A percentile compares a stretch with the other conserved stretches of the same genome.
phyloP scores from a whole-genome alignment of 345 rosid genomes.

The Gossypium arboreum region DNA sequence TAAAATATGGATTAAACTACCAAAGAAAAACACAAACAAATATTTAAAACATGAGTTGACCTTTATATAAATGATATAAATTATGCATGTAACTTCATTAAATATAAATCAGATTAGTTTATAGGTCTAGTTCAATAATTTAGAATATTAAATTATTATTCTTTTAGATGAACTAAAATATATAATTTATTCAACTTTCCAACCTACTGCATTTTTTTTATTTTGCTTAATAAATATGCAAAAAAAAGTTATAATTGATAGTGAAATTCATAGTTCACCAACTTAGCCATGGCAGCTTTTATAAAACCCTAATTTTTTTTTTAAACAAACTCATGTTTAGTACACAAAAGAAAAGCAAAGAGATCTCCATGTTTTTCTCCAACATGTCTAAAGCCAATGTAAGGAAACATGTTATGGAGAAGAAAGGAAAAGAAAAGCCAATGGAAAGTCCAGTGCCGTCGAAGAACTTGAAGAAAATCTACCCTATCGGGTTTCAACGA shows the following conservation, averaged over 20 bases:
- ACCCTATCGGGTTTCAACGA: slow-evolving; percentile 69
- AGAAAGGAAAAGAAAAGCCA: slow-evolving; percentile 36
- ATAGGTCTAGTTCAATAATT: background rate
- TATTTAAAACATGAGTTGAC: background rate
- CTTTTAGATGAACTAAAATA: background rate
- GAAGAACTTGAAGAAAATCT: slow-evolving; percentile 76
- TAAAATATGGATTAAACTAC: background rate
- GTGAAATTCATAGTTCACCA: slow-evolving; percentile 68
- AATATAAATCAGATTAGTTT: background rate
- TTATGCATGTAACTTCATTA: background rate
- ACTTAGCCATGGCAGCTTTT: slow-evolving; percentile 31
- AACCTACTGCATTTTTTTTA: background rate
- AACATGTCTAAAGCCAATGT: slow-evolving; percentile 35
- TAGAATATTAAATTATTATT: background rate
- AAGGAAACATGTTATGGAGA: slow-evolving; percentile 42
- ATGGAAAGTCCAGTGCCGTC: slow-evolving; percentile 39
- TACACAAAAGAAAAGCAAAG: slow-evolving; percentile 3
- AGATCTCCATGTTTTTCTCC: slow-evolving; percentile 7
- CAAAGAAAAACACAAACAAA: background rate
- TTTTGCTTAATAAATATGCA: slow-evolving; percentile 21
- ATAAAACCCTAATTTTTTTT: slow-evolving; percentile 14
- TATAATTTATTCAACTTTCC: slow-evolving; percentile 21
- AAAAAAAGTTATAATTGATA: background rate
- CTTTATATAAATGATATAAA: background rate
- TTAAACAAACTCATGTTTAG: slow-evolving; percentile 10